Conservation (phyloP, 2,329 filamentous ascomycete species). For the Pseudocercospora fuligena region DNA sequence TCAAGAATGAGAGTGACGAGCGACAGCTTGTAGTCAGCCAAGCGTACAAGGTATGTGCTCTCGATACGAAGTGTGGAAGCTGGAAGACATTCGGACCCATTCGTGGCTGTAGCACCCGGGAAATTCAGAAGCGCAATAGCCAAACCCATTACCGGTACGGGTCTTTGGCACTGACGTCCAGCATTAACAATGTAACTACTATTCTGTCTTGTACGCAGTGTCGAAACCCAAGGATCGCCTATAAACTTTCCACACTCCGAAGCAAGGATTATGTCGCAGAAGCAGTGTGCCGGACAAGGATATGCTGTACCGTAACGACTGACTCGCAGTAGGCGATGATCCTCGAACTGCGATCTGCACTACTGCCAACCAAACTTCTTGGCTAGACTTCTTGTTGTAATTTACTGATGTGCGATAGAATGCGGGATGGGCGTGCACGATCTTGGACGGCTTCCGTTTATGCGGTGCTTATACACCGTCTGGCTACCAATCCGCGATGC, state of each 20-base stretch:
- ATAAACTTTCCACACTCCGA: not conserved
- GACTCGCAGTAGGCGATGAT: not conserved
- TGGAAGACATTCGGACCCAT: no score
- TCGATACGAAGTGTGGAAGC: no score
- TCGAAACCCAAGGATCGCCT: not conserved
- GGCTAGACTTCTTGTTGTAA: not conserved
- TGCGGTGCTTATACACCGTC: no score
- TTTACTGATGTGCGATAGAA: not conserved
- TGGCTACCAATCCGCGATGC: no score
- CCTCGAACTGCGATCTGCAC: not conserved
- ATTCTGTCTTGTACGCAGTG: not conserved
- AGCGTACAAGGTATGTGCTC: no score
- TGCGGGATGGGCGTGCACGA: no score
- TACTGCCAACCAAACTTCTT: not conserved
- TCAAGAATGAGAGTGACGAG: not conserved
- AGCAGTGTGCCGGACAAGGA: not conserved
- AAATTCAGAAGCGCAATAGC: no score
- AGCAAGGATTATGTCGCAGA: slow-evolving; percentile 1
- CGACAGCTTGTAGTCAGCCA: not conserved
- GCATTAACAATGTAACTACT: no score
- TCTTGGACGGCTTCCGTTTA: no score
- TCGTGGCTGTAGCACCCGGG: no score
- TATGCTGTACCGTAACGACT: not conserved
- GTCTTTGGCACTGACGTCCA: no score
- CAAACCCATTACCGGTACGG: no score